These are phyloP conservation scores for Macrocybe gigantea DNA, from an alignment of 768 basidiomycete species.

Conservation along the genomic window DNA sequence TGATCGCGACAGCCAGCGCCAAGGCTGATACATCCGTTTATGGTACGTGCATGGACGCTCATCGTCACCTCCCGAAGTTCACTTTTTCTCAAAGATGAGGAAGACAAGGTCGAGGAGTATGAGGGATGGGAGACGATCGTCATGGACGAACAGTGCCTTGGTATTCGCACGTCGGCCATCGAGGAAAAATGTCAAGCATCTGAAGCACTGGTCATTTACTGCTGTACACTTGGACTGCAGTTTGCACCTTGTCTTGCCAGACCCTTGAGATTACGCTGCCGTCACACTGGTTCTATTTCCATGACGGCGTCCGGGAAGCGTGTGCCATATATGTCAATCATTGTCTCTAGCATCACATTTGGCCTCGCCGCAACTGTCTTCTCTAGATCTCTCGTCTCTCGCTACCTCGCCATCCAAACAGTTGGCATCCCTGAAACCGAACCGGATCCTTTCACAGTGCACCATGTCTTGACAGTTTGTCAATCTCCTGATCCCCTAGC, in stretches of 20 bases:
- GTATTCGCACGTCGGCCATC: slow-evolving; percentile 73
- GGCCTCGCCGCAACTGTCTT: too few relatives aligned
- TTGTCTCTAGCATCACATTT: neutral
- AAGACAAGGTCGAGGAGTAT: slow-evolving; percentile 47
- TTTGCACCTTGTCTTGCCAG: slow-evolving; percentile 74
- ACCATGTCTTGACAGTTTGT: too few relatives aligned
- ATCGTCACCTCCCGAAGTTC: neutral
- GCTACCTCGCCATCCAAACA: too few relatives aligned
- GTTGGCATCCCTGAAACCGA: too few relatives aligned
- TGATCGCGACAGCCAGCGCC: slow-evolving; percentile 70
- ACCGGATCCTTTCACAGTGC: too few relatives aligned
- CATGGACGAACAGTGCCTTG: slow-evolving; percentile 72
- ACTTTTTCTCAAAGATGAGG: slow-evolving; percentile 33
- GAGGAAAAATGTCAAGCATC: slow-evolving; percentile 89
- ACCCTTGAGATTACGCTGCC: slow-evolving; percentile 69
- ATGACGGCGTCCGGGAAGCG: slow-evolving; percentile 80
- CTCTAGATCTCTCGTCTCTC: too few relatives aligned
- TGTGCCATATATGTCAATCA: slow-evolving; percentile 54
- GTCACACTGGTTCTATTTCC: slow-evolving; percentile 70
- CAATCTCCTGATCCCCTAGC: neutral
- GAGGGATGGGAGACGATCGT: slow-evolving; percentile 78
- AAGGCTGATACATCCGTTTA: slow-evolving; percentile 76
- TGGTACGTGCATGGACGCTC: slow-evolving; percentile 31
- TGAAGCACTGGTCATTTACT: slow-evolving; percentile 80
- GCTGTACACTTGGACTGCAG: slow-evolving; percentile 55